Evolutionary conservation across 2,329 filamentous ascomycete genomes (phyloP).

Genomic region (Tympanopsis confertula): DNA sequence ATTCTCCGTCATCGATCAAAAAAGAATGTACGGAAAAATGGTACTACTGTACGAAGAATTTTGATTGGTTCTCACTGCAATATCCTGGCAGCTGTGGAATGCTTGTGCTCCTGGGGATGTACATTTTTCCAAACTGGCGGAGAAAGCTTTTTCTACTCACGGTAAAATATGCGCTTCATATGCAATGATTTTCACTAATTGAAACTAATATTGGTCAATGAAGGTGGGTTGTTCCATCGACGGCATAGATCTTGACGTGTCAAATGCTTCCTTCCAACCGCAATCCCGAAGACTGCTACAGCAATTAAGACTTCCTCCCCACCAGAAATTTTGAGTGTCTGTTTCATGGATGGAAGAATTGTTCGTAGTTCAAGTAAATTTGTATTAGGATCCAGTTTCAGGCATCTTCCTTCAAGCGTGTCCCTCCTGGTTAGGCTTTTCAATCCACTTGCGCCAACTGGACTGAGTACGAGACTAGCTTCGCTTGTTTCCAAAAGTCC

Average conservation of each 20-base stretch:
- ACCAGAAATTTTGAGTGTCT: background rate
- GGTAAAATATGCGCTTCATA: too few species aligned
- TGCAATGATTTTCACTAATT: background rate
- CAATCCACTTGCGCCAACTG: background rate
- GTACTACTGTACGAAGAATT: too few species aligned
- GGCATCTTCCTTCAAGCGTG: background rate
- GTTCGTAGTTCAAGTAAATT: background rate
- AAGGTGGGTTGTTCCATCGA: background rate
- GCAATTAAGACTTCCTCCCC: background rate
- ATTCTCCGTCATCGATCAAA: too few species aligned
- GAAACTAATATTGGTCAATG: background rate
- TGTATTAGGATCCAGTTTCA: background rate
- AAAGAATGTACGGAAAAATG: too few species aligned
- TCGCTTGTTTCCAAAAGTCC: background rate
- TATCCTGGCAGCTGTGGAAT: too few species aligned
- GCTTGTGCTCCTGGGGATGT: too few species aligned
- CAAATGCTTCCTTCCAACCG: background rate
- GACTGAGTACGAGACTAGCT: background rate
- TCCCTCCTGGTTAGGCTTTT: background rate
- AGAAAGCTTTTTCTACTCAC: too few species aligned
- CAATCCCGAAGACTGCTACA: background rate
- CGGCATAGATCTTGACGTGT: background rate
- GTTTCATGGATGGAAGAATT: background rate
- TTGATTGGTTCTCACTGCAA: too few species aligned
- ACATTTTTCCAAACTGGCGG: too few species aligned